Evolutionary conservation across 176 grass and related monocot genomes (phyloP).

Genomic region (Bothriochloa decipiens): DNA sequence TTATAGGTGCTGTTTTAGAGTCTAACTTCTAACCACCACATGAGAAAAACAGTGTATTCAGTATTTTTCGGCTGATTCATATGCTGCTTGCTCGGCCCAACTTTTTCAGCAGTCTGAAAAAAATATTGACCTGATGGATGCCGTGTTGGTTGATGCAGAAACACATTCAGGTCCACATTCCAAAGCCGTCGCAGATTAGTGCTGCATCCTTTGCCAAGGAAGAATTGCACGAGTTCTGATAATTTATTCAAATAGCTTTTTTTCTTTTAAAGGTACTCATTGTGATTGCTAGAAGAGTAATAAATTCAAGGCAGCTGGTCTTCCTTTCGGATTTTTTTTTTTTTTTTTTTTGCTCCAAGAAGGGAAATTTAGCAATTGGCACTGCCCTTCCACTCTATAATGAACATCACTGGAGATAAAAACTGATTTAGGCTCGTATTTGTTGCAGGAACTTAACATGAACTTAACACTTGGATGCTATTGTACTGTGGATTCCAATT

Average conservation of each 20-base stretch:
- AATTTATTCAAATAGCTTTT: constrained; percentile 26
- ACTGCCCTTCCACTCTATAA: background rate
- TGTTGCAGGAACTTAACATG: too few relatives aligned
- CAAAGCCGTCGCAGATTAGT: background rate
- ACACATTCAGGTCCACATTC: background rate
- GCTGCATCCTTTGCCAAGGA: constrained; percentile 9
- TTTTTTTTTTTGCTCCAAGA: background rate
- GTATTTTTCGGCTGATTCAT: background rate
- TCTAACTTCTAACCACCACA: background rate
- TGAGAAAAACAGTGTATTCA: background rate
- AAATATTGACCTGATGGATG: background rate
- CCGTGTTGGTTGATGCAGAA: constrained; percentile 10
- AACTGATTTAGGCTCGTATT: background rate
- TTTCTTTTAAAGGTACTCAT: background rate
- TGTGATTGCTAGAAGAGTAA: background rate
- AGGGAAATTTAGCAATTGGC: constrained; percentile 2
- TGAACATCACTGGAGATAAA: constrained; percentile 18
- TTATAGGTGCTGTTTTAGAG: background rate
- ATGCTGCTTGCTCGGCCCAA: background rate
- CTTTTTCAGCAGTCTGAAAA: background rate
- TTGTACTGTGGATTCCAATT: too few relatives aligned
- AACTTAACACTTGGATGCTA: too few relatives aligned
- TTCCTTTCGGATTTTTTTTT: background rate
- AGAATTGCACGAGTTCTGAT: constrained; percentile 9
- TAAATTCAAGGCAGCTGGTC: background rate